phyloP scores from a whole-genome alignment of 2,329 filamentous ascomycete genomes.

The Elsinoe necatrix region DNA sequence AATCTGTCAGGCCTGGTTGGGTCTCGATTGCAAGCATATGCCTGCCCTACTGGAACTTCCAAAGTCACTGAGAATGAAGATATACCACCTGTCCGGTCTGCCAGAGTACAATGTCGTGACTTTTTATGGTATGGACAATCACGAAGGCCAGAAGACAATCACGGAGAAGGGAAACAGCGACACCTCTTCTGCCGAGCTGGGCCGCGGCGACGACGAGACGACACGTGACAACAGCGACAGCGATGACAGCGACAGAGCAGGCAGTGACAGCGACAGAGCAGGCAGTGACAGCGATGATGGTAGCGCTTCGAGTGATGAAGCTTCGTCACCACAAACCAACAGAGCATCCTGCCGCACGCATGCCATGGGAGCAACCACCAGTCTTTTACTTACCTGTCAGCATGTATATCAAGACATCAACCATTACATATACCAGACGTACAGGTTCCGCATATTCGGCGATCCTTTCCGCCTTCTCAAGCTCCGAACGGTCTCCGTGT shows the following conservation, averaged over 20 bases:
- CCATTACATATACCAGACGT: background rate
- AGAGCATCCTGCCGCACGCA: background rate
- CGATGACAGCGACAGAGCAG: too few relatives aligned
- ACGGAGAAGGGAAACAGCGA: too few relatives aligned
- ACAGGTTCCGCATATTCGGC: background rate
- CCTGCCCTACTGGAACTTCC: background rate
- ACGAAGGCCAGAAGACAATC: too few relatives aligned
- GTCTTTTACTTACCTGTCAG: background rate
- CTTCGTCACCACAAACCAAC: background rate
- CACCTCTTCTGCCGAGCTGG: too few relatives aligned
- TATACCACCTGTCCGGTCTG: background rate
- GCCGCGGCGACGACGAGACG: too few relatives aligned
- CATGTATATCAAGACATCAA: background rate
- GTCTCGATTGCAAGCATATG: background rate
- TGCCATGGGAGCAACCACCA: background rate
- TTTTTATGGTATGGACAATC: background rate
- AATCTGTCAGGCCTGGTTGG: background rate
- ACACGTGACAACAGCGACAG: too few relatives aligned
- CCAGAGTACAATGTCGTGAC: background rate
- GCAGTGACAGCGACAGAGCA: background rate
- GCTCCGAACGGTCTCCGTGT: background rate
- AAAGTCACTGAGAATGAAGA: background rate
- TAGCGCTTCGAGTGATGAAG: background rate
- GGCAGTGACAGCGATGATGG: background rate
- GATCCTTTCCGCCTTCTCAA: background rate